A percentile compares a stretch with the other conserved stretches of the same genome.
phyloP scores from a whole-genome alignment of 768 basidiomycete genomes.

The Suillus tomentosus region DNA sequence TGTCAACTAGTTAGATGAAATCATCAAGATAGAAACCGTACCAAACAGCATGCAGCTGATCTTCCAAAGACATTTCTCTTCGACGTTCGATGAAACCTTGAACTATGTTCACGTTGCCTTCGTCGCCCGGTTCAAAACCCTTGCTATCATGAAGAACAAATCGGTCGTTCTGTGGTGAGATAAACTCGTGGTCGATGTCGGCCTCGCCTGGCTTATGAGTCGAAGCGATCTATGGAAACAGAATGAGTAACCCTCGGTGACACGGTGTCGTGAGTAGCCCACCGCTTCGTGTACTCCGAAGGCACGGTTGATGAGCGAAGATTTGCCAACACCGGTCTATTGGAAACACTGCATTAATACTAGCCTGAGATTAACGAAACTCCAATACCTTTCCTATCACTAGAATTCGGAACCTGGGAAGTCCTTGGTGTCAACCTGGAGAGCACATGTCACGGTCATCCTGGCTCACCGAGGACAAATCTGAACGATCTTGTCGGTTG shows the following conservation, averaged over 20 bases:
- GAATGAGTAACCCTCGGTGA: background rate
- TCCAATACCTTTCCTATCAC: background rate
- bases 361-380: background rate
- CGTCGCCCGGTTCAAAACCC: background rate
- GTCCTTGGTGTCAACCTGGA: background rate
- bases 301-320: background rate
- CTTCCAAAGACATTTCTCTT: background rate
- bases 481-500: background rate
- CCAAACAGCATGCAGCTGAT: background rate
- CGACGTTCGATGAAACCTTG: background rate
- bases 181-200: background rate
- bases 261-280: background rate
- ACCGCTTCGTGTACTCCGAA: background rate
- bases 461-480: background rate
- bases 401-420: background rate
- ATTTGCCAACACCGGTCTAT: background rate
- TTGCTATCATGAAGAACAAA: constrained; percentile 1
- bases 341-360: background rate
- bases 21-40: background rate
- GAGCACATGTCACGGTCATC: background rate
- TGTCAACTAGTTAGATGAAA: background rate
- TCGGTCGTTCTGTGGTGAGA: background rate
- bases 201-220: background rate
- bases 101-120: background rate
- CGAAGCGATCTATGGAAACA: background rate